These are phyloP conservation scores for Aotearoamyces nothofagi DNA, from an alignment of 2,329 filamentous ascomycete species.

Conservation along the genomic window DNA sequence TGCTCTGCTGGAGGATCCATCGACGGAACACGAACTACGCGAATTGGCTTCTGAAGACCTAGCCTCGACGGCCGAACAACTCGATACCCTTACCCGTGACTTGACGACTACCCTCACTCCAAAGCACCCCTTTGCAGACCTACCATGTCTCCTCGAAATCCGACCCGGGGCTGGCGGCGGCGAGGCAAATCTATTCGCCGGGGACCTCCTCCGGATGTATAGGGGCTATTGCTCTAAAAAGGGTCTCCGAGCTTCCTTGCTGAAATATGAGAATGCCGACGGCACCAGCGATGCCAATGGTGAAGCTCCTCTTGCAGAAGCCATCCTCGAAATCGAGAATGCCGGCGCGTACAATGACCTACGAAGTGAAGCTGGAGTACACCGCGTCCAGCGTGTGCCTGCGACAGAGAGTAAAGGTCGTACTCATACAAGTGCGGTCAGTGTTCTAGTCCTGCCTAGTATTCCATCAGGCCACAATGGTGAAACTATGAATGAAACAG, in stretches of 20 bases:
- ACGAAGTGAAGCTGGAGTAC: constrained; percentile 82
- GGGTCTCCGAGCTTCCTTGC: constrained; percentile 47
- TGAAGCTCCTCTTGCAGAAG: constrained; percentile 66
- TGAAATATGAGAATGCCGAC: constrained; percentile 71
- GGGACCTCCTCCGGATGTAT: constrained; percentile 85
- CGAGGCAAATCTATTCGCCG: constrained; percentile 83
- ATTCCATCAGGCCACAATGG: constrained; percentile 43
- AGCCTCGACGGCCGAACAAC: constrained; percentile 40
- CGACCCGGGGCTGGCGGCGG: constrained; percentile 82
- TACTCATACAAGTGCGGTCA: constrained; percentile 85
- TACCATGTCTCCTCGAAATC: constrained; percentile 86
- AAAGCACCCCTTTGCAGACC: constrained; percentile 73
- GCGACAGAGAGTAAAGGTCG: constrained; percentile 82
- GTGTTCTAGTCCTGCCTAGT: constrained; percentile 81
- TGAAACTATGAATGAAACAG: constrained; percentile 33
- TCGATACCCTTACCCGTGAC: constrained; percentile 47
- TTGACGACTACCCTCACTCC: constrained; percentile 72
- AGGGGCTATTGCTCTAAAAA: constrained; percentile 56
- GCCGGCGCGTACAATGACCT: constrained; percentile 68
- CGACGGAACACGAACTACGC: constrained; percentile 51
- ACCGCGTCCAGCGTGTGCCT: constrained; percentile 86
- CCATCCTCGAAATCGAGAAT: constrained; percentile 68
- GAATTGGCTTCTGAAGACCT: constrained; percentile 74
- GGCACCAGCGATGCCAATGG: constrained; percentile 38
- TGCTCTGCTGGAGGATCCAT: constrained; percentile 27